These are phyloP conservation scores for Avena sativa DNA, from an alignment of 176 grass and related monocot species.

Conservation along the genomic window DNA sequence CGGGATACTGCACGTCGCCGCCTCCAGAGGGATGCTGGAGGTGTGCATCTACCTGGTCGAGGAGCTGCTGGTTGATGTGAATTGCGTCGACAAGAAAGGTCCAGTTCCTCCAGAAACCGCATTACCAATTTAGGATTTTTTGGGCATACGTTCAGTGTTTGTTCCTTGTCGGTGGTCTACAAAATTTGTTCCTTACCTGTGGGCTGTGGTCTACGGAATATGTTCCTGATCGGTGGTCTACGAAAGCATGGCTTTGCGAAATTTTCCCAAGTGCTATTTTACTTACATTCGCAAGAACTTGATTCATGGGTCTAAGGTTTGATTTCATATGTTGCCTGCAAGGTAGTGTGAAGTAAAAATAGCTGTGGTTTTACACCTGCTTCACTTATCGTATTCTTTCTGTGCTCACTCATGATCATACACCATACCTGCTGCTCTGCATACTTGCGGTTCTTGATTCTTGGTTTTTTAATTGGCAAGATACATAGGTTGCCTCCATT, in stretches of 20 bases:
- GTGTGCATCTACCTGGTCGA: slow-evolving; percentile 37
- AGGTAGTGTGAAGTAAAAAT: neutral
- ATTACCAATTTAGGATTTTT: neutral
- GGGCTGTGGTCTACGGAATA: neutral
- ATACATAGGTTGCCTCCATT: neutral
- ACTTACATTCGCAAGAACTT: neutral
- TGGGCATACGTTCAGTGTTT: neutral
- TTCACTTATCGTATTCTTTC: neutral
- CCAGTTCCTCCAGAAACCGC: neutral
- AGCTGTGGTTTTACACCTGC: neutral
- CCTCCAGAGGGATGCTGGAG: neutral
- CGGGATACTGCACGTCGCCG: slow-evolving; percentile 31
- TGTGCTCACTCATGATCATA: neutral
- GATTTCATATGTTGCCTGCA: neutral
- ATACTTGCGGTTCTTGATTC: neutral
- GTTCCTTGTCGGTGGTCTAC: neutral
- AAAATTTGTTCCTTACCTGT: neutral
- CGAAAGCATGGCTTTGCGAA: neutral
- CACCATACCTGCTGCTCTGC: neutral
- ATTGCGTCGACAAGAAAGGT: slow-evolving; percentile 9
- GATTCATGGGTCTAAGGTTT: neutral
- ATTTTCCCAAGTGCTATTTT: neutral
- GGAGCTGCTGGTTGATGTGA: neutral
- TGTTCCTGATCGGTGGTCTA: neutral
- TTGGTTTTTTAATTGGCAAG: neutral